Conservation (phyloP, 129 eudicot genomes). For the Lactuca sativa region DNA sequence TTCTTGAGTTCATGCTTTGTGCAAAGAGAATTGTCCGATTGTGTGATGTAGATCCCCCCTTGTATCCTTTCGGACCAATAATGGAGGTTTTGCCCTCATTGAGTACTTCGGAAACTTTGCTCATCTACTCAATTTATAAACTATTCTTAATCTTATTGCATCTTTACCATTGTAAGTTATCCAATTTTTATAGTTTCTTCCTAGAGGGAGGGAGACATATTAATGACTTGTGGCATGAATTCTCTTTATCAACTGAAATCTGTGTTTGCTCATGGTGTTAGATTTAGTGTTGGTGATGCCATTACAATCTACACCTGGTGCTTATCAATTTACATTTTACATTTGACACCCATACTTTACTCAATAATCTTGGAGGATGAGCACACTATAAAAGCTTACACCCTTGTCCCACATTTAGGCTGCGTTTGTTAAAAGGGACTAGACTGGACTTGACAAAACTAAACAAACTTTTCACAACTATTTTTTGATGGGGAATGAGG, state of each 20-base stretch:
- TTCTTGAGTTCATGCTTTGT: constrained; percentile 1
- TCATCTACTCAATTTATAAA: constrained; percentile 12
- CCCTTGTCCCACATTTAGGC: background rate
- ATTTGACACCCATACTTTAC: background rate
- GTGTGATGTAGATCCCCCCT: constrained; percentile 32
- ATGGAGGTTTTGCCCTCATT: constrained; percentile 17
- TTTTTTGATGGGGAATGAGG: background rate
- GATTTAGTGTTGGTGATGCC: background rate
- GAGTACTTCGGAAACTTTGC: background rate
- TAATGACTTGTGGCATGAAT: background rate
- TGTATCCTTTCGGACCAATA: constrained; percentile 23
- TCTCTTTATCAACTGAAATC: background rate
- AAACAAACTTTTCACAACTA: background rate
- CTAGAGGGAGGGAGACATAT: constrained; percentile 5
- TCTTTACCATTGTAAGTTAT: background rate
- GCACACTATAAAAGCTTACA: background rate
- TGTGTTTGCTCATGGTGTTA: background rate
- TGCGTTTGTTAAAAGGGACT: background rate
- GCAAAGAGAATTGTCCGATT: constrained; percentile 8
- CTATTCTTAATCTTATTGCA: background rate
- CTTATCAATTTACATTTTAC: too few species aligned
- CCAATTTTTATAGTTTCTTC: background rate
- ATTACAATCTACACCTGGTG: background rate
- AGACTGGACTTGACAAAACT: background rate
- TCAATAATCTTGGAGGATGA: background rate